Conservation (phyloP, 306 rosid species). For the Pyrus pyrifolia region DNA sequence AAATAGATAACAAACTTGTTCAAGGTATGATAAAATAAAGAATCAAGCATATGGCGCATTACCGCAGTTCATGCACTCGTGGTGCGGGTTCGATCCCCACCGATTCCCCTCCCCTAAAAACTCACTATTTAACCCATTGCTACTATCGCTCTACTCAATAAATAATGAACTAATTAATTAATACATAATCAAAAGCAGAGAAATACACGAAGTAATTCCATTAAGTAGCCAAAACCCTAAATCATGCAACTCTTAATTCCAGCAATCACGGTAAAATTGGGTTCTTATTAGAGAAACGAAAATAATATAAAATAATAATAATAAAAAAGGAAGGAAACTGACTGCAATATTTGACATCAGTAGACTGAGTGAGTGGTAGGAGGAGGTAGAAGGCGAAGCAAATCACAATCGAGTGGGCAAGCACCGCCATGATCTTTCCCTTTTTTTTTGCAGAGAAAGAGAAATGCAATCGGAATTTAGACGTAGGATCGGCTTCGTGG, state of each 20-base stretch:
- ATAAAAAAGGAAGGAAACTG: conserved; percentile 5
- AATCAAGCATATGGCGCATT: not conserved
- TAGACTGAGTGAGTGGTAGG: conserved; percentile 34
- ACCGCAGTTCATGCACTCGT: too few relatives aligned
- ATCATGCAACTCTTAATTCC: not conserved
- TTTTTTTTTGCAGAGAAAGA: not conserved
- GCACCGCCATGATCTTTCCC: conserved; percentile 30
- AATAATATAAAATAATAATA: not conserved
- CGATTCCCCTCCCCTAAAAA: too few relatives aligned
- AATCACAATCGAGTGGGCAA: conserved; percentile 22
- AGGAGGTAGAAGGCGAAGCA: conserved; percentile 30
- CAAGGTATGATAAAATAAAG: not conserved
- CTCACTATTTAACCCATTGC: too few relatives aligned
- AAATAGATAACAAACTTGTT: not conserved
- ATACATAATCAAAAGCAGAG: too few relatives aligned
- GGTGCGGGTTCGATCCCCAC: too few relatives aligned
- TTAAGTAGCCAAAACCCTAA: not conserved
- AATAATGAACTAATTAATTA: too few relatives aligned
- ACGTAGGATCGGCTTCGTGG: not conserved
- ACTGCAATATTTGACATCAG: conserved; percentile 58
- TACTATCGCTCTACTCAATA: too few relatives aligned
- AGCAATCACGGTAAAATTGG: not conserved
- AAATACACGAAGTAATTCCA: too few relatives aligned
- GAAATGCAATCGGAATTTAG: not conserved
- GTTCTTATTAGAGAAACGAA: not conserved